Evolutionary conservation across 2,329 filamentous ascomycete species (phyloP).

Genomic region (Aspergillus sp.): DNA sequence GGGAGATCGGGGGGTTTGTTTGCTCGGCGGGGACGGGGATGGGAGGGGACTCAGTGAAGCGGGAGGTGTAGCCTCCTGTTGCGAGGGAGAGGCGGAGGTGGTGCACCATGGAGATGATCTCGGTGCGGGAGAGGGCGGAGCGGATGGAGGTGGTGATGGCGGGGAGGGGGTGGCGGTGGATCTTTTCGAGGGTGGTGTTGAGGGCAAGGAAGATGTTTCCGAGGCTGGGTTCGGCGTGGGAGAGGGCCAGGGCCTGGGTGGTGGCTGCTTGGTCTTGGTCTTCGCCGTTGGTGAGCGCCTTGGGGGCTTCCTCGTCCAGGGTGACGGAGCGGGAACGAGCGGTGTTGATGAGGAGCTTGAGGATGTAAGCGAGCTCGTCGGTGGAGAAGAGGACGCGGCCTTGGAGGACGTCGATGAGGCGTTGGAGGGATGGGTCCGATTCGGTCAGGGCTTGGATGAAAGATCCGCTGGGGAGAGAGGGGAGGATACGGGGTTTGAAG

Average conservation of each 20-base stretch:
- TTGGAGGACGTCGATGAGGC: slow-evolving; percentile 41
- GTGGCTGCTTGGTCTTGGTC: slow-evolving; percentile 13
- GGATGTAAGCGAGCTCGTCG: slow-evolving; percentile 43
- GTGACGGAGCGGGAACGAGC: slow-evolving; percentile 38
- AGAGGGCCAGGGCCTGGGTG: slow-evolving; percentile 22
- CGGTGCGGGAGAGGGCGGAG: slow-evolving; percentile 41
- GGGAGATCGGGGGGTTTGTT: slow-evolving; percentile 40
- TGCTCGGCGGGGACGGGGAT: slow-evolving; percentile 38
- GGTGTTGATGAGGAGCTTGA: slow-evolving; percentile 43
- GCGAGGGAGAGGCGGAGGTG: slow-evolving; percentile 48
- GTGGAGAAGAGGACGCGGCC: slow-evolving; percentile 38
- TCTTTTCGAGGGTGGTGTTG: slow-evolving; percentile 40
- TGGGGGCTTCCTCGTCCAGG: slow-evolving; percentile 35
- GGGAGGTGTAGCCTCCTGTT: slow-evolving; percentile 45
- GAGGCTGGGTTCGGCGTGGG: slow-evolving; percentile 22
- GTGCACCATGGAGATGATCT: slow-evolving; percentile 44
- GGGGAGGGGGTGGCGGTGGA: slow-evolving; percentile 37
- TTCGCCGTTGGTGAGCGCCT: slow-evolving; percentile 34
- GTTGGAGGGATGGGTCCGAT: slow-evolving; percentile 41
- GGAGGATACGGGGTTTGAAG: slow-evolving; percentile 38
- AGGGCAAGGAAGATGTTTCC: slow-evolving; percentile 41
- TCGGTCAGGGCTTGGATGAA: slow-evolving; percentile 44
- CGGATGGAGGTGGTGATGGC: slow-evolving; percentile 39
- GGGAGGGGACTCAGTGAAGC: slow-evolving; percentile 44
- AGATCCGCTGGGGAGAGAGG: slow-evolving; percentile 40